Percentiles rank a stretch among this genome's conserved stretches.
These are phyloP conservation scores for Rhizopogon rudus DNA, from an alignment of 768 basidiomycete genomes.

Conservation along the genomic window DNA sequence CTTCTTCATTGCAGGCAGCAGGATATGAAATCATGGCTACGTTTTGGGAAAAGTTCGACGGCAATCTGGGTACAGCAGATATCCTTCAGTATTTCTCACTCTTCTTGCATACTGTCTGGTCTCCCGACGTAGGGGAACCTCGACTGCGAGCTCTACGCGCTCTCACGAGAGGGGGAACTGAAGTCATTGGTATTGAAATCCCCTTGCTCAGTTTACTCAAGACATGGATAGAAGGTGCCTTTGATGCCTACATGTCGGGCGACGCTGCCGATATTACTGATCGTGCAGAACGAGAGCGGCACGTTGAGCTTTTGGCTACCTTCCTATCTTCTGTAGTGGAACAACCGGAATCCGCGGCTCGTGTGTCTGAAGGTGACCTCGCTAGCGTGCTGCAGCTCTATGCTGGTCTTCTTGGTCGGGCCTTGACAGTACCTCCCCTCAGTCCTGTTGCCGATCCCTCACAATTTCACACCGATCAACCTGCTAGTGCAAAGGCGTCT, in stretches of 20 bases:
- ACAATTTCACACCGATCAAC: constrained; percentile 25
- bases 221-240: constrained; percentile 64
- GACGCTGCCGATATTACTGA: constrained; percentile 36
- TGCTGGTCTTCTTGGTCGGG: constrained; percentile 49
- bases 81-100: constrained; percentile 60
- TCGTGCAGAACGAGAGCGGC: constrained; percentile 56
- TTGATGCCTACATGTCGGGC: constrained; percentile 40
- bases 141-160: constrained; percentile 64
- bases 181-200: constrained; percentile 62
- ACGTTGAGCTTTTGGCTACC: constrained; percentile 53
- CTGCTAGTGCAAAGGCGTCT: constrained; percentile 14
- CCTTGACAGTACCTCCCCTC: constrained; percentile 33
- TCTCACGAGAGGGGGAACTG: constrained; percentile 54
- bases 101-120: constrained; percentile 54
- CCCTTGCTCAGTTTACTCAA: constrained; percentile 51
- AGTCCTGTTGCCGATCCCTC: constrained; percentile 10
- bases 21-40: constrained; percentile 71
- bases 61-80: constrained; percentile 47
- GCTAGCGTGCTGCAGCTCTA: constrained; percentile 57
- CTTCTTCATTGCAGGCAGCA: constrained; percentile 53
- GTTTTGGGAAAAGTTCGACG: constrained; percentile 59
- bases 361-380: constrained; percentile 56
- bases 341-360: constrained; percentile 48
- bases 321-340: constrained; percentile 51
- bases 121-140: constrained; percentile 64